phyloP scores from a whole-genome alignment of 2,329 filamentous ascomycete species.

The Xylaria sp. region DNA sequence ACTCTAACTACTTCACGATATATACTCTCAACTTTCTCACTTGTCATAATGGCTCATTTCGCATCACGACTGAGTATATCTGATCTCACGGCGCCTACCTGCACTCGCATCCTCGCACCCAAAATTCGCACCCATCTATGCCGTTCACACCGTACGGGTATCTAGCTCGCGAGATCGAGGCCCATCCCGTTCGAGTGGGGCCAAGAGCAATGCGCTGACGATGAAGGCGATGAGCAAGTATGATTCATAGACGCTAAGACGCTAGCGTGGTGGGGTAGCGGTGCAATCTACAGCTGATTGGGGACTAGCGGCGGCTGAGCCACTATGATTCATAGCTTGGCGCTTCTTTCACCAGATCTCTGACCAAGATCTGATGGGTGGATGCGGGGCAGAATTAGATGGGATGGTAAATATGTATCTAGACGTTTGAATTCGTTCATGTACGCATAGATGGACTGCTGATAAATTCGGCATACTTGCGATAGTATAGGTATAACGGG shows the following conservation, averaged over 20 bases:
- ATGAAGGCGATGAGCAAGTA: conserved; percentile 30
- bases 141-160: no score
- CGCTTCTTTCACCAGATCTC: not conserved
- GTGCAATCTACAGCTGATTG: not conserved
- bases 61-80: conserved; percentile 21
- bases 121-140: not conserved
- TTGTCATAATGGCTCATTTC: conserved; percentile 35
- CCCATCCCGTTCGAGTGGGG: not conserved
- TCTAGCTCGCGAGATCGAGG: not conserved
- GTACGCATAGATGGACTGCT: no score
- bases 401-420: no score
- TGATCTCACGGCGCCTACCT: conserved; percentile 25
- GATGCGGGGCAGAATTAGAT: no score
- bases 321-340: conserved; percentile 39
- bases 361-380: no score
- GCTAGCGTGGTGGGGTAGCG: not conserved
- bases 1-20: conserved; percentile 4
- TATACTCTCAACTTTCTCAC: conserved; percentile 11
- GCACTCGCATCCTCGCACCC: not conserved
- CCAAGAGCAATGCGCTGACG: not conserved
- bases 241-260: conserved; percentile 32
- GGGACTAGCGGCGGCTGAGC: conserved; percentile 20
- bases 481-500: no score
- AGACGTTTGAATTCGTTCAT: no score
- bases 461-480: no score